These are phyloP conservation scores for Chenopodium album DNA, from an alignment of 148 eudicot species.

Conservation along the genomic window DNA sequence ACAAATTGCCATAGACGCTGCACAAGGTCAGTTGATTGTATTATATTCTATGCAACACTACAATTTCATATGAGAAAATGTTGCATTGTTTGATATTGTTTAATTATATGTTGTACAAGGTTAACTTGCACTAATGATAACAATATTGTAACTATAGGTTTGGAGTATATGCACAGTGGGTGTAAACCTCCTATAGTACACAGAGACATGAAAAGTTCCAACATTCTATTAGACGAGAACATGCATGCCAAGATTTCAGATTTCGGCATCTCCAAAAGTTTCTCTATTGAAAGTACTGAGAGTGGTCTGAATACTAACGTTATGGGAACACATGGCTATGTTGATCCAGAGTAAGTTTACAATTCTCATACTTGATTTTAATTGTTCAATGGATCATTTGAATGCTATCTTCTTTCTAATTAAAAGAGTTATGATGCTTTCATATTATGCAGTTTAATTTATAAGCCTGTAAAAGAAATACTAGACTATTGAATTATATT, in stretches of 20 bases:
- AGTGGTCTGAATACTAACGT: neutral
- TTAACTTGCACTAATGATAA: neutral
- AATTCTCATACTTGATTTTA: neutral
- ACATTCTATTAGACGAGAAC: conserved; percentile 15
- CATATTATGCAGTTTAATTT: too few relatives aligned
- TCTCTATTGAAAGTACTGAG: neutral
- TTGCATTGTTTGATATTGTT: neutral
- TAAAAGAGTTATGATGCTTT: too few relatives aligned
- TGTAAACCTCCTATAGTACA: conserved; percentile 20
- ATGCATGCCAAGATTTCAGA: conserved; percentile 12
- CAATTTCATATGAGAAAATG: neutral
- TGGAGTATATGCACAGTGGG: conserved; percentile 13
- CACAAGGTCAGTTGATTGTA: conserved; percentile 12
- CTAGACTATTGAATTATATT: too few relatives aligned
- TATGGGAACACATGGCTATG: conserved; percentile 8
- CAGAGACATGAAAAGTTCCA: conserved; percentile 16
- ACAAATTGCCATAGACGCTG: conserved; percentile 17
- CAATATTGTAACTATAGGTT: neutral
- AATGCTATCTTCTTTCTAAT: neutral
- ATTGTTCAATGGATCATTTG: neutral
- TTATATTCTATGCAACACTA: too few relatives aligned
- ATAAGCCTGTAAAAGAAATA: too few relatives aligned
- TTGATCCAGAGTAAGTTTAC: conserved; percentile 22
- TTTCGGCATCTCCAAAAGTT: conserved; percentile 17
- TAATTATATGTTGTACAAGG: too few relatives aligned